Evolutionary conservation across 768 basidiomycete genomes (phyloP).

Genomic region (Russula foetens): DNA sequence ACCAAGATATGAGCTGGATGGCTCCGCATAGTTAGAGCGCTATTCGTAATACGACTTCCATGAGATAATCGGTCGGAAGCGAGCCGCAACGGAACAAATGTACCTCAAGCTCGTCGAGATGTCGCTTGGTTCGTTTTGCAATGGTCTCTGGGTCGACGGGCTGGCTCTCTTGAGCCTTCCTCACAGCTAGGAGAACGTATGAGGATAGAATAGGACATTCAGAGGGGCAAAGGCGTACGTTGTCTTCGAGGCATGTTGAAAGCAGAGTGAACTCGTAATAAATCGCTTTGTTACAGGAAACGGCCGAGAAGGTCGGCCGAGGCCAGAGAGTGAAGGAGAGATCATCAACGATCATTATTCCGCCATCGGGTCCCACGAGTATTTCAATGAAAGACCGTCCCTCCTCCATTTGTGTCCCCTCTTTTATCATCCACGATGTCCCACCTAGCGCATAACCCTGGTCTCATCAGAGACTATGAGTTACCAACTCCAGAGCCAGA

Average conservation of each 20-base stretch:
- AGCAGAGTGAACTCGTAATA: not conserved
- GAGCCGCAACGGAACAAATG: constrained; percentile 14
- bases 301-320: constrained; percentile 8
- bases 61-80: constrained; percentile 12
- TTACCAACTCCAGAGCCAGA: constrained; percentile 80
- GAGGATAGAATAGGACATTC: not conserved
- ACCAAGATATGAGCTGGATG: constrained; percentile 33
- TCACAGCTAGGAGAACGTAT: constrained; percentile 30
- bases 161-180: constrained; percentile 37
- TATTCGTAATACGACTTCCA: constrained; percentile 25
- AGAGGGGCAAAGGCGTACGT: not conserved
- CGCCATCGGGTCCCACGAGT: constrained; percentile 21
- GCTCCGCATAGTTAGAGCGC: constrained; percentile 74
- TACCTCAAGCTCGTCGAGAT: constrained; percentile 83
- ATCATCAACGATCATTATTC: constrained; percentile 1
- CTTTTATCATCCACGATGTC: constrained; percentile 1
- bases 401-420: not conserved
- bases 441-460: not conserved
- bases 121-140: constrained; percentile 65
- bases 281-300: not conserved
- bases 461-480: constrained; percentile 31
- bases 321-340: not conserved
- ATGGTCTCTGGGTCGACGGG: constrained; percentile 55
- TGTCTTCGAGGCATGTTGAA: constrained; percentile 12
- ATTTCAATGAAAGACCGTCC: not conserved